Conservation (phyloP, 495 filamentous ascomycete species). For the Sabuloglossum arenarium region DNA sequence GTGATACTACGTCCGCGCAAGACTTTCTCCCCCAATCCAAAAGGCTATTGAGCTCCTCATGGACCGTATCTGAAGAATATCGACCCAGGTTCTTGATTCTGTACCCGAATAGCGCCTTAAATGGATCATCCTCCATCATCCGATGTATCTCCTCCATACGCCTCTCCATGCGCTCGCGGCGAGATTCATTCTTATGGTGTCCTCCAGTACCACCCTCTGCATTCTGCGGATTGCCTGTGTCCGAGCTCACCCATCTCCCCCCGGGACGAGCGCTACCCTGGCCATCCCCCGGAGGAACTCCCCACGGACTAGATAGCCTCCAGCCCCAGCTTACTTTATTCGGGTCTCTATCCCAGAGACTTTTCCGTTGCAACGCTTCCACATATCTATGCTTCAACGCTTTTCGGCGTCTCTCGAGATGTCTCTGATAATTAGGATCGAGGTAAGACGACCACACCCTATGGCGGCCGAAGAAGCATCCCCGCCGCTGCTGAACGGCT, state of each 20-base stretch:
- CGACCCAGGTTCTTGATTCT: neutral
- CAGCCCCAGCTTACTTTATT: neutral
- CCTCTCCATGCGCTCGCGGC: neutral
- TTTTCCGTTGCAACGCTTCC: neutral
- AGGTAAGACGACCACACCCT: slow-evolving; percentile 4
- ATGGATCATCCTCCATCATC: slow-evolving; percentile 6
- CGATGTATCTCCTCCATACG: neutral
- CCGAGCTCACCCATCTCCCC: neutral
- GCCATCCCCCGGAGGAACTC: neutral
- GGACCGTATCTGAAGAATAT: neutral
- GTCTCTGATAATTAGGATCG: neutral
- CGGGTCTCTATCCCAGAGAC: slow-evolving; percentile 1
- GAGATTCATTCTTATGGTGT: neutral
- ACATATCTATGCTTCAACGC: slow-evolving; percentile 2
- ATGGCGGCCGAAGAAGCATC: slow-evolving; percentile 2
- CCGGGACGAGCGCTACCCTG: neutral
- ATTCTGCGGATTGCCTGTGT: neutral
- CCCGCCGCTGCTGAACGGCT: neutral
- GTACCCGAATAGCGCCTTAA: slow-evolving; percentile 5
- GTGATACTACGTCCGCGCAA: neutral
- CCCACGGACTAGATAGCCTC: slow-evolving; percentile 1
- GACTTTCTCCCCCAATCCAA: neutral
- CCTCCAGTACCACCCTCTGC: neutral
- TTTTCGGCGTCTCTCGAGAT: slow-evolving; percentile 1
- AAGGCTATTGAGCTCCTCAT: neutral